Evolutionary conservation across 805 yeast genomes (phyloP), one percentile per base, ranked within the genome.

Genomic region (Kodamaea kaohsiungensis): DNA sequence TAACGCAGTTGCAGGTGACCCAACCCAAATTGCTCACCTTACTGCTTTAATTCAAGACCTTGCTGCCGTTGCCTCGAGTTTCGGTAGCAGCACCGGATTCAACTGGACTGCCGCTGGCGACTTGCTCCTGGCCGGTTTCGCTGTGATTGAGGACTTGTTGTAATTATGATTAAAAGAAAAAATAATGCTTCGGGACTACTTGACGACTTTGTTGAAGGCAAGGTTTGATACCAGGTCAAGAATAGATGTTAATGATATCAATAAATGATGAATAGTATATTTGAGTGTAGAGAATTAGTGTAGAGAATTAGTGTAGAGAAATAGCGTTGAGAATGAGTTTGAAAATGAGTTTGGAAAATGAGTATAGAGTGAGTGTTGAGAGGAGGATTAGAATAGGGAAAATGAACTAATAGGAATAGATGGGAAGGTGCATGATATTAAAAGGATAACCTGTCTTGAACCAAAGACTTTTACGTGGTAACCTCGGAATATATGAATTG

Each of bases 171-270:
- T 39, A 15, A 15, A 19, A 40, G 22, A 13, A 40, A n/a, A 38
- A 15, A 38, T 38, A 38, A 40, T 40, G 45, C 35, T 16, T 40
- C 25, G 25, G 25, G 45, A 17, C 19, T 19, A 16, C 25, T 19
- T 17, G 19, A 17, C 17, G 45, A 40, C 19, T 22, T 40, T 40
- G 45, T 40, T 40, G 19, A 40, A 40, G 45, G 45, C 19, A 17
- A 17, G 45, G 19, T 40, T 17, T 10, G 19, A 40, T 12, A 40
- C 25, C 19, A 10, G 18, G 45, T 40, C 45, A 17, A 40, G 45
- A 30, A 30, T 30, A 40, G 25, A 40, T 39, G 18, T 40, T 40
- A 40, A 40, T 40, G 45, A 40, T 40, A 40, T 40, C 45, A 40
- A 40, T 40, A 40, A 40, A 40, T 16, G 45, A 40, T 7, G 43